Evolutionary conservation across 352 stramenopile genomes (phyloP).

Genomic region (Pythium guiyangense): DNA sequence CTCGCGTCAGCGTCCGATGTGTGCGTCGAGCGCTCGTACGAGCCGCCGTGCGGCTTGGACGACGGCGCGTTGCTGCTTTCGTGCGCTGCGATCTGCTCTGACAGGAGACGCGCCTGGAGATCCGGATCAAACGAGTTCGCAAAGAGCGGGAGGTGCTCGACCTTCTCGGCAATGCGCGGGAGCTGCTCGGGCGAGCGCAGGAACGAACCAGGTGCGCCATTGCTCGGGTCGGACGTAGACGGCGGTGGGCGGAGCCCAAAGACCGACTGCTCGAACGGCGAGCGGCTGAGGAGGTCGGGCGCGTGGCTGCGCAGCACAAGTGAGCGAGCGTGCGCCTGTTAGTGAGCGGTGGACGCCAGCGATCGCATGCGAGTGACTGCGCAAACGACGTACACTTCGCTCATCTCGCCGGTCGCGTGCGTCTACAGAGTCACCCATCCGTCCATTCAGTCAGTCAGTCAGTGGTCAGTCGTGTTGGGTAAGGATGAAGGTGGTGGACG

Average conservation of each 20-base stretch:
- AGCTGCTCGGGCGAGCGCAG: slow-evolving; percentile 41
- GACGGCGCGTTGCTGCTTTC: slow-evolving; percentile 18
- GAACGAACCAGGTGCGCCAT: slow-evolving; percentile 9
- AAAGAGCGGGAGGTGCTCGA: slow-evolving; percentile 53
- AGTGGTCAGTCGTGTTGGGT: neutral
- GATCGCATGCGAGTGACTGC: neutral
- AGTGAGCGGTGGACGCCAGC: neutral
- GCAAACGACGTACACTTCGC: slow-evolving; percentile 39
- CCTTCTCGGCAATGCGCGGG: slow-evolving; percentile 63
- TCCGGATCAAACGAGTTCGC: slow-evolving; percentile 56
- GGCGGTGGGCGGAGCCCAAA: slow-evolving; percentile 13
- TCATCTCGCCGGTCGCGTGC: slow-evolving; percentile 30
- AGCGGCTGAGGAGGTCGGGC: slow-evolving; percentile 50
- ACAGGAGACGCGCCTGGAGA: slow-evolving; percentile 47
- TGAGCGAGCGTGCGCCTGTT: neutral
- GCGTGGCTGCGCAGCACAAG: slow-evolving; percentile 18
- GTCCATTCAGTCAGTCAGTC: neutral
- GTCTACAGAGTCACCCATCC: neutral
- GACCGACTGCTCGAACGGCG: slow-evolving; percentile 47
- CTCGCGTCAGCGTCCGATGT: slow-evolving; percentile 10
- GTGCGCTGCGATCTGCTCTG: slow-evolving; percentile 47
- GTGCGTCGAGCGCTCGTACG: slow-evolving; percentile 39
- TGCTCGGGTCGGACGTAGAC: slow-evolving; percentile 1
- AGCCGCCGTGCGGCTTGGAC: slow-evolving; percentile 44
- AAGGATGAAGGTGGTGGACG: neutral